phyloP scores from a whole-genome alignment of 139 green algal species.

The Coccomyxa sp. region DNA sequence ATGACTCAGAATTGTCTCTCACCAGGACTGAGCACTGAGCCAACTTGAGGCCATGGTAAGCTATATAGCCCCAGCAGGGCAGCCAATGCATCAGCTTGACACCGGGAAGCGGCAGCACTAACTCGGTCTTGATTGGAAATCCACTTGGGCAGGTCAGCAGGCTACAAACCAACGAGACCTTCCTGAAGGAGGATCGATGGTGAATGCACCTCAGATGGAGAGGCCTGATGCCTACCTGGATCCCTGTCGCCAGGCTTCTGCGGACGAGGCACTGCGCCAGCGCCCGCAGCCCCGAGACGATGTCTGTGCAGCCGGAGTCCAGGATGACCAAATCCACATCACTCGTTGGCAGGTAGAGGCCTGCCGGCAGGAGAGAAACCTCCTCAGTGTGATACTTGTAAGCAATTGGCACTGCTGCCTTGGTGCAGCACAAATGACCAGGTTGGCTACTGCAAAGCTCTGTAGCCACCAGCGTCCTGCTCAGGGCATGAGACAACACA shows the following conservation, averaged over 20 bases:
- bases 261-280: slow-evolving; percentile 57
- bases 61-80: too few relatives aligned
- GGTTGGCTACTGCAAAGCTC: neutral
- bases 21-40: neutral
- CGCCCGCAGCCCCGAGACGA: slow-evolving; percentile 59
- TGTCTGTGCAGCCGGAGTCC: slow-evolving; percentile 36
- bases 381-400: neutral
- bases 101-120: too few relatives aligned
- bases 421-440: neutral
- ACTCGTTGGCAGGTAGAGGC: slow-evolving; percentile 90
- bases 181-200: too few relatives aligned
- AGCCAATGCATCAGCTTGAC: too few relatives aligned
- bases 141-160: too few relatives aligned
- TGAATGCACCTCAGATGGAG: too few relatives aligned
- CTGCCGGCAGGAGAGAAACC: slow-evolving; percentile 26
- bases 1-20: too few relatives aligned
- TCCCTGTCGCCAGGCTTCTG: slow-evolving; percentile 54
- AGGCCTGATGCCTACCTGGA: too few relatives aligned
- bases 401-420: neutral
- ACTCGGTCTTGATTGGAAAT: too few relatives aligned
- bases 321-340: slow-evolving; percentile 92
- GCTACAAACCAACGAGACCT: too few relatives aligned
- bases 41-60: neutral
- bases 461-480: neutral
- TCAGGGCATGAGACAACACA: neutral